A percentile compares a stretch with the other conserved stretches of the same genome.
phyloP scores from a whole-genome alignment of 306 rosid genomes.

The Vigna reflexopilosa region DNA sequence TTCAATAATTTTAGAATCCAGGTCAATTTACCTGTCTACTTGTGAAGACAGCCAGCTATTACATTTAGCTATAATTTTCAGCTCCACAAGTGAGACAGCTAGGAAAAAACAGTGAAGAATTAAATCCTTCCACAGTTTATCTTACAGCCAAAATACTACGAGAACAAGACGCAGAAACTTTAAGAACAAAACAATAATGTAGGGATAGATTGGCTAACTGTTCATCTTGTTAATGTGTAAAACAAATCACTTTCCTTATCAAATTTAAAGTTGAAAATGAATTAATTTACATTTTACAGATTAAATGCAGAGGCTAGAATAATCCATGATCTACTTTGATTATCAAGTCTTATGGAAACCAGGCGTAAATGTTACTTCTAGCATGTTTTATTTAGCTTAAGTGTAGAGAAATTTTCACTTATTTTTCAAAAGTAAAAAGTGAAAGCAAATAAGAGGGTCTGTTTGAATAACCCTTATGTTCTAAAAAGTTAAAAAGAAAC shows the following conservation, averaged over 20 bases:
- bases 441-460: not conserved
- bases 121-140: not conserved
- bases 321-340: not conserved
- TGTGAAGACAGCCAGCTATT: constrained; percentile 9
- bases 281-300: not conserved
- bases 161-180: not conserved
- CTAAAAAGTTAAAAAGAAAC: too few species aligned
- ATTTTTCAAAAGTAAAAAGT: not conserved
- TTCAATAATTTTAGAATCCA: not conserved
- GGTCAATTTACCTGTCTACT: not conserved
- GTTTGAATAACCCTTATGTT: not conserved
- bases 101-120: constrained; percentile 21
- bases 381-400: not conserved
- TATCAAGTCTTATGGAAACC: not conserved
- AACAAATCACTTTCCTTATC: not conserved
- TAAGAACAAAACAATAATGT: not conserved
- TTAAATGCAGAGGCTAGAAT: not conserved
- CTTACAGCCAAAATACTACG: not conserved
- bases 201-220: constrained; percentile 11
- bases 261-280: not conserved
- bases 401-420: not conserved
- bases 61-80: not conserved
- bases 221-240: not conserved
- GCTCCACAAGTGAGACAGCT: constrained; percentile 7
- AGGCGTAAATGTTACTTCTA: not conserved